Conservation (phyloP, 768 basidiomycete genomes). For the Lentinula edodes region DNA sequence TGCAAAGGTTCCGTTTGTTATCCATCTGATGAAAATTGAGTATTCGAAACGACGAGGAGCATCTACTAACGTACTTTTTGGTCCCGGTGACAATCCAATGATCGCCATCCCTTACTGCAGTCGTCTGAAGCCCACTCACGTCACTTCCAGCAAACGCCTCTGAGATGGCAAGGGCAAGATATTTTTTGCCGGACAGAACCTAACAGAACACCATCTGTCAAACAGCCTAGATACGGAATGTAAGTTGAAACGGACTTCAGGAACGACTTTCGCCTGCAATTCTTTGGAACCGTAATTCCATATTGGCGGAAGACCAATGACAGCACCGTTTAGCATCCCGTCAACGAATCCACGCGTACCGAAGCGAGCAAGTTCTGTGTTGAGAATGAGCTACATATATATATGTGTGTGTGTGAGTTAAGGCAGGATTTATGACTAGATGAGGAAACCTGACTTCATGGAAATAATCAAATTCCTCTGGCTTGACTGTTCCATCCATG, state of each 20-base stretch:
- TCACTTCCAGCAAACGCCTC: constrained; percentile 94
- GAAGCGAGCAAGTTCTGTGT: constrained; percentile 77
- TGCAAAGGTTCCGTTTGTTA: constrained; percentile 81
- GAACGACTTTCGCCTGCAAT: constrained; percentile 63
- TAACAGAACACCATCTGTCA: constrained; percentile 9
- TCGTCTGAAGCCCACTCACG: constrained; percentile 79
- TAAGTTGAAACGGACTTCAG: constrained; percentile 42
- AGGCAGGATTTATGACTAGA: background rate
- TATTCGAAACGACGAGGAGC: background rate
- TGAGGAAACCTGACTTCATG: constrained; percentile 55
- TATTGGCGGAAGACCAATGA: constrained; percentile 87
- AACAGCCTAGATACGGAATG: background rate
- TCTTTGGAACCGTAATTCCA: constrained; percentile 83
- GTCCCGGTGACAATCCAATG: constrained; percentile 89
- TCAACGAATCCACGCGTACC: constrained; percentile 86
- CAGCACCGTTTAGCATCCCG: constrained; percentile 73
- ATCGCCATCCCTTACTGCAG: constrained; percentile 80
- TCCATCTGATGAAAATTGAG: constrained; percentile 52
- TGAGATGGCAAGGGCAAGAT: constrained; percentile 84
- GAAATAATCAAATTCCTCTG: constrained; percentile 93
- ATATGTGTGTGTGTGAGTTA: background rate
- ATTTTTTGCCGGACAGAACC: constrained; percentile 69
- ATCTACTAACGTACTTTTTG: constrained; percentile 60
- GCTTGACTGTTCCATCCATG: constrained; percentile 69
- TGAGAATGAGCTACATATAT: constrained; percentile 56